Evolutionary conservation across 495 filamentous ascomycete genomes (phyloP).

Genomic region (Penicillium fimorum): DNA sequence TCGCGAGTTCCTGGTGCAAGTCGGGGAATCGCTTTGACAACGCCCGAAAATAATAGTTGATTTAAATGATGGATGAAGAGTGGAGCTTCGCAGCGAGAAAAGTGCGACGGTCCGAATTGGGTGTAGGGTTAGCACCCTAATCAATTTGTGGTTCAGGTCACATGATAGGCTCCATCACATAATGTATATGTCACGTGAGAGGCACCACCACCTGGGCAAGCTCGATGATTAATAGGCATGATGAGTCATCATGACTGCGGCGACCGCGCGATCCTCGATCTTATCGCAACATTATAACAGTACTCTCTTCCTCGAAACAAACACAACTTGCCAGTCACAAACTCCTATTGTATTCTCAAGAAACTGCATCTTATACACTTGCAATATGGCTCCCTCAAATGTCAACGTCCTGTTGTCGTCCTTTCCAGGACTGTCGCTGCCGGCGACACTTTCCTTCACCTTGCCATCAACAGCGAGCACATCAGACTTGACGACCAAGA

Average conservation of each 20-base stretch:
- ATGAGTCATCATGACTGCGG: not conserved
- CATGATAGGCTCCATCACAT: conserved; percentile 6
- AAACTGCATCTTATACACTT: not conserved
- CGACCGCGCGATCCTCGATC: not conserved
- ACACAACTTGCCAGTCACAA: not conserved
- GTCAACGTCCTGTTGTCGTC: conserved; percentile 82
- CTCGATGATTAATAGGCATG: not conserved
- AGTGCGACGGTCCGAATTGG: conserved; percentile 42
- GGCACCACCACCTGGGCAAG: not conserved
- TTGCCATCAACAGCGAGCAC: conserved; percentile 64
- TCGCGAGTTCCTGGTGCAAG: conserved; percentile 58
- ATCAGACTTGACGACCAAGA: conserved; percentile 59
- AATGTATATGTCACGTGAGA: conserved; percentile 5
- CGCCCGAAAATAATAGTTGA: conserved; percentile 36
- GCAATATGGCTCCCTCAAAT: conserved; percentile 40
- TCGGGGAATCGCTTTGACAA: conserved; percentile 61
- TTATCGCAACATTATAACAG: conserved; percentile 9
- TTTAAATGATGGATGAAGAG: conserved; percentile 41
- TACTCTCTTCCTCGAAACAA: not conserved
- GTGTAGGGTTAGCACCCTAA: conserved; percentile 42
- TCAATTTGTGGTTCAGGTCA: conserved; percentile 21
- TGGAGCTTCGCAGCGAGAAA: conserved; percentile 42
- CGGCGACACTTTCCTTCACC: conserved; percentile 70
- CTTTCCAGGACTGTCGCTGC: conserved; percentile 78
- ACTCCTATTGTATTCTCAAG: too few species aligned